A percentile compares a stretch with the other conserved stretches of the same genome.
phyloP scores from a whole-genome alignment of 768 basidiomycete species.

The Tephrocybe sp. region DNA sequence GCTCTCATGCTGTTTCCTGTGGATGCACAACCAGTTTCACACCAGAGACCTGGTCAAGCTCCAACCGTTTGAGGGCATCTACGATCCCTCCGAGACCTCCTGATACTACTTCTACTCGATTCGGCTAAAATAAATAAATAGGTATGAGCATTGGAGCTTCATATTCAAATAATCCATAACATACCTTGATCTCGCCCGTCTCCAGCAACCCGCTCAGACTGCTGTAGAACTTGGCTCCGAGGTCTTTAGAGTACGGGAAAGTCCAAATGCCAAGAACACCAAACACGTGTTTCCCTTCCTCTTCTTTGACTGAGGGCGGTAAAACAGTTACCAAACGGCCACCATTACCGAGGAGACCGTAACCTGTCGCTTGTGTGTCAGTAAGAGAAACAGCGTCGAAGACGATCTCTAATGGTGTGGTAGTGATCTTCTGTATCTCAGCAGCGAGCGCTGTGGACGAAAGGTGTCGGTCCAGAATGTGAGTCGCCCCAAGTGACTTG shows the following conservation, averaged over 20 bases:
- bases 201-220: constrained; percentile 12
- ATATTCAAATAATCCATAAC: background rate
- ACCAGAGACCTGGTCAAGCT: constrained; percentile 33
- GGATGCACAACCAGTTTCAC: constrained; percentile 26
- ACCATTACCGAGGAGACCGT: constrained; percentile 31
- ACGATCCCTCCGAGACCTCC: constrained; percentile 34
- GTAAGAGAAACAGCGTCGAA: constrained; percentile 28
- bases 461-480: constrained; percentile 26
- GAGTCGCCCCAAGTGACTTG: constrained; percentile 3
- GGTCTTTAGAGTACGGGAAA: constrained; percentile 7
- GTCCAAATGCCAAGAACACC: constrained; percentile 2
- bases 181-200: constrained; percentile 6
- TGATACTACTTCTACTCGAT: constrained; percentile 34
- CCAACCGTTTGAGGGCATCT: constrained; percentile 33
- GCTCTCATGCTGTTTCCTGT: too few species aligned
- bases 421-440: constrained; percentile 18
- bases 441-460: background rate
- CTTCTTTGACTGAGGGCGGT: constrained; percentile 18
- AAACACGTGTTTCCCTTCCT: constrained; percentile 10
- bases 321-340: constrained; percentile 28
- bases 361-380: constrained; percentile 36
- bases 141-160: background rate
- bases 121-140: constrained; percentile 25
- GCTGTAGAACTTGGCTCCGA: constrained; percentile 11
- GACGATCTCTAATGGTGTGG: constrained; percentile 16